Evolutionary conservation across 23 red algal species (phyloP), one percentile per base, ranked within the genome.

Genomic region (Gracilaria domingensis): DNA sequence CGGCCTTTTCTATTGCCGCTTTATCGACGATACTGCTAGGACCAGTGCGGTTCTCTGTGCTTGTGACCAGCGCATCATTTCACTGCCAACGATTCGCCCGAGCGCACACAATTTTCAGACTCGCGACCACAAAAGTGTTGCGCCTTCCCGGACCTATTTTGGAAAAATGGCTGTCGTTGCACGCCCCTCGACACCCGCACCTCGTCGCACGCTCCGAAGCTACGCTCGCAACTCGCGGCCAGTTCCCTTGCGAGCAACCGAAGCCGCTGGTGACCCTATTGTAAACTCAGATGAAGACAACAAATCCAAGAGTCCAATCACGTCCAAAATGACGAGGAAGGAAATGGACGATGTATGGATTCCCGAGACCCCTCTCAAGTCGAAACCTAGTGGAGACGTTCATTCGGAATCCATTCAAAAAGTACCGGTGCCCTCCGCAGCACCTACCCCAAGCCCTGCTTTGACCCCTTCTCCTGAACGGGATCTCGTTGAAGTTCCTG

Each of bases 121-220:
- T 69, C 64, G 64, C 32, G 64, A 69, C 59, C 18, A 55, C 51
- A 8, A n/a, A n/a, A 34, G 64, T 24, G 13, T 37, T 69, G 36
- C 64, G 38, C 39, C 72, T 51, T 51, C 72, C 72, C 42, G 20
- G 40, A 77, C 72, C 72, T 45, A 29, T 49, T 77, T 77, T 77
- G 21, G 72, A 77, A 77, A 77, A 77, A 77, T 77, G 72, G 42
- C 40, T 50, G 72, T 33, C 40, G 20, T 37, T 37, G 72, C 42
- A 0, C 72, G 72, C 39, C 72, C 72, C 45, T 25, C 72, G 21
- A 34, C 25, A 5, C 40, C 72, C 26, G 40, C 72, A 30, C 40
- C 38, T 45, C 72, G 72, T 0, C 72, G 72, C 42, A 77, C 72
- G 72, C 72, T 77, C 40, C 72, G 72, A 45, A 77, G 72, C 45